These are phyloP conservation scores for Heritiera littoralis DNA, from an alignment of 345 rosid genomes.

Conservation along the genomic window DNA sequence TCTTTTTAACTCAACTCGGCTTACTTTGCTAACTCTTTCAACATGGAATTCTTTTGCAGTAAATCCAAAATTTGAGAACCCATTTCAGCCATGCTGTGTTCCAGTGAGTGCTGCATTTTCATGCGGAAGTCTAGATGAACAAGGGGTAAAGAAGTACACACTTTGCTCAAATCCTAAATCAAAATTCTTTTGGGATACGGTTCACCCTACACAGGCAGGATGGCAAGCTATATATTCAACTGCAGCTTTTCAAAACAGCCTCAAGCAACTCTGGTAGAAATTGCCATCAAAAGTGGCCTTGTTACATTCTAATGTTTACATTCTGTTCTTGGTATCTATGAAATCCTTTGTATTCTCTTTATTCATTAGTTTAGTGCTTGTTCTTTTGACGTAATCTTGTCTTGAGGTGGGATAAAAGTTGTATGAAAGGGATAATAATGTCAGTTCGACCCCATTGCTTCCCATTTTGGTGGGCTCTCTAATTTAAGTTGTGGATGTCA, in stretches of 20 bases:
- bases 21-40: too few species aligned
- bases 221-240: slow-evolving; percentile 53
- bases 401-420: neutral
- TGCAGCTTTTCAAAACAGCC: slow-evolving; percentile 27
- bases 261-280: slow-evolving; percentile 20
- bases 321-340: neutral
- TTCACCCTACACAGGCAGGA: slow-evolving; percentile 60
- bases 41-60: slow-evolving; percentile 27
- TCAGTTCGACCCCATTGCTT: neutral
- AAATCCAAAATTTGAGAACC: slow-evolving; percentile 43
- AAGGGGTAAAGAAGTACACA: slow-evolving; percentile 42
- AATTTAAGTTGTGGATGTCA: neutral
- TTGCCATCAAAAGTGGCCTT: neutral
- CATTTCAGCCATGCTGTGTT: slow-evolving; percentile 58
- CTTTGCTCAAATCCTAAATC: slow-evolving; percentile 55
- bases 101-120: slow-evolving; percentile 29
- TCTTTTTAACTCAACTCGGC: neutral
- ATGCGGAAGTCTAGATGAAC: slow-evolving; percentile 46
- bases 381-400: neutral
- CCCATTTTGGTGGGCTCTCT: neutral
- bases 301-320: neutral
- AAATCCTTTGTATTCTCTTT: neutral
- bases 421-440: slow-evolving; percentile 7
- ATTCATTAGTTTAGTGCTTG: neutral
- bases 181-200: slow-evolving; percentile 65